phyloP scores from a whole-genome alignment of 371 early-diverging fungal species.

The Mucor irregularis region DNA sequence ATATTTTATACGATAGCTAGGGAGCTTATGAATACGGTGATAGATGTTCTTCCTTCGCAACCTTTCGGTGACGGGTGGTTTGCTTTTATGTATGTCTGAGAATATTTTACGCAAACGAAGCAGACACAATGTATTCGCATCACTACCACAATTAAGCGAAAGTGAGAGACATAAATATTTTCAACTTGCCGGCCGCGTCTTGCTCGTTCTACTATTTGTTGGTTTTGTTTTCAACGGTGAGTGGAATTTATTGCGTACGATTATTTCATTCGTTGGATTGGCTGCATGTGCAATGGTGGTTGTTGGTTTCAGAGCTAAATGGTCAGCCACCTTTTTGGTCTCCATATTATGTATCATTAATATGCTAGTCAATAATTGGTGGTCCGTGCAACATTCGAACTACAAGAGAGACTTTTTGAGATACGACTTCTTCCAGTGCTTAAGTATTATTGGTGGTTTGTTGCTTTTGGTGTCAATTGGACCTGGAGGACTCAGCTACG shows the following conservation, averaged over 20 bases:
- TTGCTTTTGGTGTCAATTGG: slow-evolving; percentile 87
- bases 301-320: slow-evolving; percentile 94
- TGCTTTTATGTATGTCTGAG: slow-evolving; percentile 86
- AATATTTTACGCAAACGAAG: slow-evolving; percentile 42
- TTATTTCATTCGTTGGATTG: slow-evolving; percentile 70
- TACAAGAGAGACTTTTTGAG: slow-evolving; percentile 86
- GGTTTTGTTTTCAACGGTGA: slow-evolving; percentile 84
- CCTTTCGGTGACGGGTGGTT: slow-evolving; percentile 86
- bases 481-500: slow-evolving; percentile 88
- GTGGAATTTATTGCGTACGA: slow-evolving; percentile 63
- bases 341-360: slow-evolving; percentile 85
- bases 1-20: not conserved
- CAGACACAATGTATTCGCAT: slow-evolving; percentile 64
- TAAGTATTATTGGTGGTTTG: slow-evolving; percentile 93
- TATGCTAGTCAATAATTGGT: slow-evolving; percentile 92
- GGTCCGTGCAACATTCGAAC: slow-evolving; percentile 76
- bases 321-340: slow-evolving; percentile 87
- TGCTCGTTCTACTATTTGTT: slow-evolving; percentile 87
- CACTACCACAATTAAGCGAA: slow-evolving; percentile 79
- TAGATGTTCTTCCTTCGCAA: slow-evolving; percentile 83
- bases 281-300: slow-evolving; percentile 89
- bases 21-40: not conserved
- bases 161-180: slow-evolving; percentile 80
- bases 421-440: slow-evolving; percentile 98
- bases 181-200: slow-evolving; percentile 84